phyloP scores from a whole-genome alignment of 164 flowering plant genomes.

The Echeveria elegans region DNA sequence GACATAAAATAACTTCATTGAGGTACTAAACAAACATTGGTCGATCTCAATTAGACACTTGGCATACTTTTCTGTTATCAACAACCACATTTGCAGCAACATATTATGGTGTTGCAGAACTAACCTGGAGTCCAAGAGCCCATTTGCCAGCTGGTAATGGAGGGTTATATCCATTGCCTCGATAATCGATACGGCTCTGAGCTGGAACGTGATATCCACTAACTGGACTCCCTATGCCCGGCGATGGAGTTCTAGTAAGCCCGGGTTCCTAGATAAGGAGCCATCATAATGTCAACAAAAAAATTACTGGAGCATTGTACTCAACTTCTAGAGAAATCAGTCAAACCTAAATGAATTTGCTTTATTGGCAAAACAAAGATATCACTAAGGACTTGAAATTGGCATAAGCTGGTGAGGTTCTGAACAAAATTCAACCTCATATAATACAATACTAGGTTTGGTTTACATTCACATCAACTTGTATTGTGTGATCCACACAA shows the following conservation, averaged over 20 bases:
- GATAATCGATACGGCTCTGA: constrained; percentile 55
- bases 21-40: neutral
- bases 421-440: too few species aligned
- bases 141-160: constrained; percentile 82
- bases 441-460: neutral
- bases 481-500: neutral
- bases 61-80: neutral
- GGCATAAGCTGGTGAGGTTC: neutral
- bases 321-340: too few species aligned
- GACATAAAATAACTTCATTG: neutral
- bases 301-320: neutral
- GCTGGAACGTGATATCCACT: constrained; percentile 34
- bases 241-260: constrained; percentile 32
- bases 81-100: neutral
- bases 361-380: neutral
- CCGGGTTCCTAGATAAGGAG: neutral
- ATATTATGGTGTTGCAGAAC: neutral
- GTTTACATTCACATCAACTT: neutral
- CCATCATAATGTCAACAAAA: neutral
- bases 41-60: neutral
- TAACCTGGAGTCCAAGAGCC: constrained; percentile 98
- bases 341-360: too few species aligned
- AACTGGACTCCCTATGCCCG: constrained; percentile 34
- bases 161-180: constrained; percentile 45
- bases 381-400: neutral